Percentiles rank a stretch among this genome's conserved stretches.
phyloP scores from a whole-genome alignment of 805 yeast genomes.

The Saturnispora hagleri region DNA sequence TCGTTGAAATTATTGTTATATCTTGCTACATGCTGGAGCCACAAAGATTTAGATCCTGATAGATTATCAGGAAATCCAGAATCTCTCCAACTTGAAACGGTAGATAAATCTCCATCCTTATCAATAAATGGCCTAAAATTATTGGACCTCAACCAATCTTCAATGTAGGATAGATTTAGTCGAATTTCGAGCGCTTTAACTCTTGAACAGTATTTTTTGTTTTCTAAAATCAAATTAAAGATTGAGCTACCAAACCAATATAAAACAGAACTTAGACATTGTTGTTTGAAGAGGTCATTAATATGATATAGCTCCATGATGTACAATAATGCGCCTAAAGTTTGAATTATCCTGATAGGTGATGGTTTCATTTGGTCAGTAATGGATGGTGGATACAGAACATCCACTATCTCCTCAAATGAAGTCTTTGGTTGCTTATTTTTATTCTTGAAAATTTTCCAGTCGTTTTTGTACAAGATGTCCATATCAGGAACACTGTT shows the following conservation, averaged over 20 bases:
- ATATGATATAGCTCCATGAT: slow-evolving; percentile 76
- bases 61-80: slow-evolving; percentile 28
- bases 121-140: slow-evolving; percentile 38
- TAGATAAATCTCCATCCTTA: slow-evolving; percentile 18
- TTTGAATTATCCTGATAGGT: slow-evolving; percentile 76
- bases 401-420: slow-evolving; percentile 65
- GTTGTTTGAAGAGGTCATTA: slow-evolving; percentile 68
- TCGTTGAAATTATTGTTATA: slow-evolving; percentile 25
- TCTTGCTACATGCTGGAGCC: slow-evolving; percentile 24
- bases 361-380: slow-evolving; percentile 79
- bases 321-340: slow-evolving; percentile 79
- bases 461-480: slow-evolving; percentile 63
- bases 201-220: slow-evolving; percentile 65
- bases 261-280: slow-evolving; percentile 67
- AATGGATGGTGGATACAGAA: slow-evolving; percentile 79
- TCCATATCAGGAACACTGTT: slow-evolving; percentile 78
- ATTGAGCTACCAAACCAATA: slow-evolving; percentile 66
- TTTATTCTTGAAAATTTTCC: slow-evolving; percentile 43
- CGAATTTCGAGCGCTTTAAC: slow-evolving; percentile 84
- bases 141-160: slow-evolving; percentile 85
- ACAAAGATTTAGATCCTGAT: slow-evolving; percentile 14
- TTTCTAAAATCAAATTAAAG: slow-evolving; percentile 64
- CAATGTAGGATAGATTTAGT: slow-evolving; percentile 74
- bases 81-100: slow-evolving; percentile 13
- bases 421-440: slow-evolving; percentile 29